Evolutionary conservation across 257 asterid genomes (phyloP).

Genomic region (Solanum bukasovii): DNA sequence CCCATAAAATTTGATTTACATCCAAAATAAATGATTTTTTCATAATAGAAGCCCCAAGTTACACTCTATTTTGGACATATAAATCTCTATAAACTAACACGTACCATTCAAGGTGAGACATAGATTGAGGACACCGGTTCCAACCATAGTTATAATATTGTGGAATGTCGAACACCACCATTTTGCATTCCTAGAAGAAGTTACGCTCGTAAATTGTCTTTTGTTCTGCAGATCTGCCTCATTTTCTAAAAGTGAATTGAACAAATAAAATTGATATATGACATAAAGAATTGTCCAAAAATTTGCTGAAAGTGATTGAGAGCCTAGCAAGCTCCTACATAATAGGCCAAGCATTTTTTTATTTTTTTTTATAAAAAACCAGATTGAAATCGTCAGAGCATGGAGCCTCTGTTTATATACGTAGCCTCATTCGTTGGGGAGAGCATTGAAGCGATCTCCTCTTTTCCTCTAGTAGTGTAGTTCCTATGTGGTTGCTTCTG

Average conservation of each 20-base stretch:
- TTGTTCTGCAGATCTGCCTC: too few species aligned
- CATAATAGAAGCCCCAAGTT: too few species aligned
- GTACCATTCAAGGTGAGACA: slow-evolving; percentile 18
- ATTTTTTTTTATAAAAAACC: not conserved
- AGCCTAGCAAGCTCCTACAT: not conserved
- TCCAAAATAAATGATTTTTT: too few species aligned
- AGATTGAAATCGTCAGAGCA: not conserved
- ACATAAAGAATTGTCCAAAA: not conserved
- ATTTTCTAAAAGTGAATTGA: too few species aligned
- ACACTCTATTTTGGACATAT: not conserved
- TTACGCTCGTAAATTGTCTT: too few species aligned
- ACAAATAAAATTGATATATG: too few species aligned
- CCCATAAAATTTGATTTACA: too few species aligned
- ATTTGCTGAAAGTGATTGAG: not conserved
- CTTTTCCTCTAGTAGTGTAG: not conserved
- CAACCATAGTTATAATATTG: too few species aligned
- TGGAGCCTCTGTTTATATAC: not conserved
- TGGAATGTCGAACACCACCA: too few species aligned
- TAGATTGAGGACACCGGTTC: too few species aligned
- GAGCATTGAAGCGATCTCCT: not conserved
- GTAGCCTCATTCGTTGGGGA: not conserved
- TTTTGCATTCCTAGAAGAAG: too few species aligned
- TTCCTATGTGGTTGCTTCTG: not conserved
- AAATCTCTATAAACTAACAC: not conserved
- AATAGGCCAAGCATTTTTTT: not conserved